phyloP scores from a whole-genome alignment of 768 basidiomycete species.

The Podaxis carcinomalis region DNA sequence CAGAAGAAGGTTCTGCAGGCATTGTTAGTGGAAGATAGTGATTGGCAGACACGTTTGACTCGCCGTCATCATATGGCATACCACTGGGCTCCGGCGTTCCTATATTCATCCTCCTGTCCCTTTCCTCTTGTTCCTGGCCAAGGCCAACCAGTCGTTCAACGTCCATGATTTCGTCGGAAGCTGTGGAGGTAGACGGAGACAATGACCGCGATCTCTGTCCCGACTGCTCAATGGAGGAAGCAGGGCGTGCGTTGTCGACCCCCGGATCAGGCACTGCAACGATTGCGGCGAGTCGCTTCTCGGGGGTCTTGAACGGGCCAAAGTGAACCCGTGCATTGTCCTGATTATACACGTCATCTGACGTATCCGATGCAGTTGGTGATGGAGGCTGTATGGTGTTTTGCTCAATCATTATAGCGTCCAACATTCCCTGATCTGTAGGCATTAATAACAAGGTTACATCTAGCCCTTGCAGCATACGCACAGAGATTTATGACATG shows the following conservation, averaged over 20 bases:
- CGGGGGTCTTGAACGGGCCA: constrained; percentile 49
- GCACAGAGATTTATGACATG: not conserved
- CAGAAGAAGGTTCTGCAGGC: constrained; percentile 58
- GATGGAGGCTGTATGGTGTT: constrained; percentile 13
- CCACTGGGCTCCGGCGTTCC: constrained; percentile 47
- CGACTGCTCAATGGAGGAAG: constrained; percentile 2
- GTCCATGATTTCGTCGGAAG: constrained; percentile 22
- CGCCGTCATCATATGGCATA: constrained; percentile 41
- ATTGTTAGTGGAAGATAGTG: constrained; percentile 2
- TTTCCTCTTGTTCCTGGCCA: constrained; percentile 28
- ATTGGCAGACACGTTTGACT: not conserved
- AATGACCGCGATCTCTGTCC: constrained; percentile 21
- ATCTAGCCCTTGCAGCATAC: not conserved
- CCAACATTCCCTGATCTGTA: constrained; percentile 16
- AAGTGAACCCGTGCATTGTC: constrained; percentile 43
- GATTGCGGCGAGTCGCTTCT: constrained; percentile 39
- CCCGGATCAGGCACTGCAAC: constrained; percentile 15
- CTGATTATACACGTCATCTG: constrained; percentile 41
- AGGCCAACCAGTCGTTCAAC: constrained; percentile 25
- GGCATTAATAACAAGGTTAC: not conserved
- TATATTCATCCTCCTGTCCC: constrained; percentile 23
- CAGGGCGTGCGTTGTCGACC: constrained; percentile 20
- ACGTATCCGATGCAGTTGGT: constrained; percentile 25
- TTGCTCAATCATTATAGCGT: constrained; percentile 1
- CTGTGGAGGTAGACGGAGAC: constrained; percentile 16